Conservation (phyloP, 2,329 filamentous ascomycete genomes). For the Cercospora sp. region DNA sequence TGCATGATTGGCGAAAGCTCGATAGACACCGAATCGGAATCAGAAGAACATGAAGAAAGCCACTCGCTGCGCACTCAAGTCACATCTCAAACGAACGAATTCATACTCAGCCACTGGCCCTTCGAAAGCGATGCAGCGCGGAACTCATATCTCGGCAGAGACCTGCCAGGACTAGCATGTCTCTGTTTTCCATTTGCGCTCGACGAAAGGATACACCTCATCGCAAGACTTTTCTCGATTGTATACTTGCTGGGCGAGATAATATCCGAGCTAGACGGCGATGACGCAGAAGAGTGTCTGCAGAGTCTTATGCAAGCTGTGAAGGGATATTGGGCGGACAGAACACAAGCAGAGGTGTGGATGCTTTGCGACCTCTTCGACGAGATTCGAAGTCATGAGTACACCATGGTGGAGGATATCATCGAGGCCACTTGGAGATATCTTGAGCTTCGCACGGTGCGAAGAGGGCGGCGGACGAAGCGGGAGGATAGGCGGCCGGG, state of each 20-base stretch:
- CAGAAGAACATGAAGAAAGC: not conserved
- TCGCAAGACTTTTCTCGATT: constrained; percentile 18
- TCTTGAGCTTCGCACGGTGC: constrained; percentile 8
- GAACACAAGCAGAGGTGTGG: constrained; percentile 13
- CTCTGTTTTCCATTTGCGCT: constrained; percentile 19
- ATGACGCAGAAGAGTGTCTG: constrained; percentile 18
- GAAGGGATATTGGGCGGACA: constrained; percentile 21
- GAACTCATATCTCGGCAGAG: constrained; percentile 7
- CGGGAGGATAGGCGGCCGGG: not conserved
- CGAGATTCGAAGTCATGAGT: constrained; percentile 20
- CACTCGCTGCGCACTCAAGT: constrained; percentile 13
- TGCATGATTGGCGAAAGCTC: constrained; percentile 2
- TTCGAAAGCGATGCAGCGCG: constrained; percentile 10
- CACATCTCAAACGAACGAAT: constrained; percentile 14
- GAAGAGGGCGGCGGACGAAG: constrained; percentile 6
- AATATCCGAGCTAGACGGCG: constrained; percentile 8
- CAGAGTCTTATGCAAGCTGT: constrained; percentile 14
- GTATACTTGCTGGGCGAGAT: constrained; percentile 16
- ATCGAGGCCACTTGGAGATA: constrained; percentile 14
- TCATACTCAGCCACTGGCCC: constrained; percentile 18
- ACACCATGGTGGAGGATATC: constrained; percentile 12
- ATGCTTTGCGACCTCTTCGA: constrained; percentile 21
- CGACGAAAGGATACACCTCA: constrained; percentile 18
- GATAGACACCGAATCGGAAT: constrained; percentile 1
- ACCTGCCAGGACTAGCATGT: constrained; percentile 16